These are phyloP conservation scores for Cardamine occulta DNA, from an alignment of 345 rosid genomes.

Conservation along the genomic window DNA sequence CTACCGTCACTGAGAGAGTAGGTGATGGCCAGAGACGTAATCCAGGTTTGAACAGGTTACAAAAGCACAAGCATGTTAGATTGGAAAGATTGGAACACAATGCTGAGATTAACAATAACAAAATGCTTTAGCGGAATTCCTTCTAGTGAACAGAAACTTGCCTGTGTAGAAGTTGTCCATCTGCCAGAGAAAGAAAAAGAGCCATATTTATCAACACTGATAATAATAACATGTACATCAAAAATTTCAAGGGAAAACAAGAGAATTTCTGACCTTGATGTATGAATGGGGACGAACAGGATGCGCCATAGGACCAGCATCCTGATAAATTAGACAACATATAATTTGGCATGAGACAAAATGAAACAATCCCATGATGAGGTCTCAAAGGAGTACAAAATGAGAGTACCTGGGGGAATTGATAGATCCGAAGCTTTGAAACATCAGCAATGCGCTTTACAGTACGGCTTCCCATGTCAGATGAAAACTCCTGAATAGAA, in stretches of 20 bases:
- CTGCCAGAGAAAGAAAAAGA: slow-evolving; percentile 51
- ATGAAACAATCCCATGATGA: slow-evolving; percentile 4
- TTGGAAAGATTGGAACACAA: slow-evolving; percentile 3
- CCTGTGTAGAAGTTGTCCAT: slow-evolving; percentile 99
- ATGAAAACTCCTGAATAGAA: slow-evolving; percentile 82
- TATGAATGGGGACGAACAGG: slow-evolving; percentile 99
- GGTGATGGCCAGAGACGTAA: slow-evolving; percentile 41
- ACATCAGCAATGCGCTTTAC: slow-evolving; percentile 97
- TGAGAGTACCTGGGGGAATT: slow-evolving; percentile 81
- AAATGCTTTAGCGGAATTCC: not conserved
- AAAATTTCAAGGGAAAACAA: not conserved
- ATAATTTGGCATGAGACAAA: not conserved
- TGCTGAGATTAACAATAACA: slow-evolving; percentile 7
- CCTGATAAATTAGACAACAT: slow-evolving; percentile 50
- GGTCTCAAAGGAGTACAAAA: slow-evolving; percentile 10
- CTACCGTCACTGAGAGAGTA: slow-evolving; percentile 81
- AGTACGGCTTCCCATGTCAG: slow-evolving; percentile 98
- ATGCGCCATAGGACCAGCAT: slow-evolving; percentile 99
- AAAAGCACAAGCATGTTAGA: slow-evolving; percentile 41
- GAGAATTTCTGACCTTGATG: slow-evolving; percentile 69
- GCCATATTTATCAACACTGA: slow-evolving; percentile 29
- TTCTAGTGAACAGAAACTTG: slow-evolving; percentile 47
- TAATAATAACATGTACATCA: not conserved
- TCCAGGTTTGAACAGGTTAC: slow-evolving; percentile 40
- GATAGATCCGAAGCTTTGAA: slow-evolving; percentile 84